Evolutionary conservation across 306 rosid species (phyloP).

Genomic region (Medicago lupulina): DNA sequence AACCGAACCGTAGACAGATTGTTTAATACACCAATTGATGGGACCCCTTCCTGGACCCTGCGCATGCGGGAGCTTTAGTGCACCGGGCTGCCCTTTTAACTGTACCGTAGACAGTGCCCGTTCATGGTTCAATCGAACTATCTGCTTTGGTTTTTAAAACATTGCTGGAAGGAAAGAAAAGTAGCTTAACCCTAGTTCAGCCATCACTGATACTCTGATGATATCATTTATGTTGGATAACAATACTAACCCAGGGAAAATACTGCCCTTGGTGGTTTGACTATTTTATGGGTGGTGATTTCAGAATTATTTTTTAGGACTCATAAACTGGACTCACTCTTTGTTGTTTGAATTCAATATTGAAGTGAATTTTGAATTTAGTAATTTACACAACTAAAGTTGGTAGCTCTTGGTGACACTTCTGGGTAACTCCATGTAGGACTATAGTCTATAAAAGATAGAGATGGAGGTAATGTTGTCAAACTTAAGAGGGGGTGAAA

Average conservation of each 20-base stretch:
- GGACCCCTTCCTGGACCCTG: too few relatives aligned
- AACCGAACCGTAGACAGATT: background rate
- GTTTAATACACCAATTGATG: too few relatives aligned
- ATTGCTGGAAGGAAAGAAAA: background rate
- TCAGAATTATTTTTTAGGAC: conserved; percentile 14
- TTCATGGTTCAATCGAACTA: background rate
- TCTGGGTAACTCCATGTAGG: conserved; percentile 4
- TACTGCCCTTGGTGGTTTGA: conserved; percentile 19
- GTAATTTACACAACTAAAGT: background rate
- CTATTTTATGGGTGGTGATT: conserved; percentile 27
- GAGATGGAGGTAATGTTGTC: background rate
- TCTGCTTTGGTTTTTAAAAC: background rate
- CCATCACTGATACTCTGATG: conserved; percentile 7
- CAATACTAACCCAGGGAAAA: conserved; percentile 3
- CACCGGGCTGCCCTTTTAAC: background rate
- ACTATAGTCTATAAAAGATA: background rate
- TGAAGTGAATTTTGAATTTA: conserved; percentile 12
- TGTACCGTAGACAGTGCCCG: background rate
- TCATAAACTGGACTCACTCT: conserved; percentile 8
- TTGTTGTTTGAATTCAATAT: conserved; percentile 32
- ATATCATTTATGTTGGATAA: conserved; percentile 24
- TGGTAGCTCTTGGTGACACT: conserved; percentile 7
- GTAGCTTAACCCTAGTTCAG: background rate
- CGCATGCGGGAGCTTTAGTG: too few relatives aligned
- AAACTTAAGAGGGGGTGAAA: background rate